Base-by-base conservation (phyloP, 305 asterid species). In the Solanum hybrid region DNA sequence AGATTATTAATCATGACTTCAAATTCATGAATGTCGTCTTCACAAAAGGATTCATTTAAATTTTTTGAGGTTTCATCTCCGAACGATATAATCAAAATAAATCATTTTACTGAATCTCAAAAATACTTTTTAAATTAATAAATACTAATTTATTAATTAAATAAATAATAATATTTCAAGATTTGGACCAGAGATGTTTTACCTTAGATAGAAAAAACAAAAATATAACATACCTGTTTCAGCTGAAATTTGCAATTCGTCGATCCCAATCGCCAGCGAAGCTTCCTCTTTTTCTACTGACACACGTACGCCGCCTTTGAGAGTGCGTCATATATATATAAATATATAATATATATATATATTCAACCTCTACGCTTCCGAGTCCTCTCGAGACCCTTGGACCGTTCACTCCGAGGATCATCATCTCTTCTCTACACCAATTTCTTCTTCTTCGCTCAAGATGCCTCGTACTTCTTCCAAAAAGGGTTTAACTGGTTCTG, bases 391-490 rank as follows among this genome's bases (percentile, higher is more conserved):
- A 29, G 38, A 45, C 88, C 88, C 87, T 83, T 83, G 73, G 87
- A 45, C 87, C 73, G 39, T 29, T 29, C 87, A 17, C 73, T 83
- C 29, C 57, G 34, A 72, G 83, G 37, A 76, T 68, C 89, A 22
- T 70, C 78, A 20, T 26, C 22, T 26, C 22, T 29, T 24, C 75
- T 86, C 77, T 31, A 57, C 37, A 7, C 26, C 4, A 76, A 13
- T 17, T 29, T 37, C 8, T 1, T 34, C 41, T 31, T 73, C n/a
- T 6, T 15, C 75, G 5, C 76, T 88, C 36, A 94, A 87, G 90
- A 96, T 96, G 99, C 98, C 96, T 93, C 98, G 99, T n/a, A 86
- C 93, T 73, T 95, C 98, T 45, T 94, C 99, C 51, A 93, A 90
- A 85, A 95, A 96, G 89, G 94, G 91, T 84, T 33, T 95, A 80